A percentile compares a stretch with the other conserved stretches of the same genome.
These are phyloP conservation scores for Phytophthora cajani DNA, from an alignment of 352 stramenopile species.

Conservation along the genomic window DNA sequence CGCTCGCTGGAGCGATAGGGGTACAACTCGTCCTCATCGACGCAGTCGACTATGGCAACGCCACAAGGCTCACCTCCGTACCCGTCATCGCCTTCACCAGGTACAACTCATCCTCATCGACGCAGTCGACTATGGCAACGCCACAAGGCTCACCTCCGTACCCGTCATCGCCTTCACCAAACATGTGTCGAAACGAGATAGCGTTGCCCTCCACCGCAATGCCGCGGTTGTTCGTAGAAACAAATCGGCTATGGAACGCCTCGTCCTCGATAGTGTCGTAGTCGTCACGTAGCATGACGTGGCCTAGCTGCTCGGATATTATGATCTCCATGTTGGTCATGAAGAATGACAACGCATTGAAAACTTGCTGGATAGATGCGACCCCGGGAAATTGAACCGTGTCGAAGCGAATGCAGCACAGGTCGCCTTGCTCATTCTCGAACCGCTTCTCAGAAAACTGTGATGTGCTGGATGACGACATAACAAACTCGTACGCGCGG, in stretches of 20 bases:
- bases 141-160: conserved; percentile 15
- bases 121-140: conserved; percentile 26
- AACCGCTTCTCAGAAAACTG: conserved; percentile 38
- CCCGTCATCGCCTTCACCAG: conserved; percentile 9
- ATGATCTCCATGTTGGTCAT: conserved; percentile 50
- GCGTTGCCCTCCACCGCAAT: conserved; percentile 37
- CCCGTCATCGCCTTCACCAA: conserved; percentile 12
- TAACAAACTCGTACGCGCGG: conserved; percentile 36
- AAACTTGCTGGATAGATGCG: conserved; percentile 40
- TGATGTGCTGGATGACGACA: conserved; percentile 13
- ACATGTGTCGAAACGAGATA: conserved; percentile 33
- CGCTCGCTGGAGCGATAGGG: conserved; percentile 27
- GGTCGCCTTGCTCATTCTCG: conserved; percentile 35
- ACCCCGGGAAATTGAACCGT: conserved; percentile 37
- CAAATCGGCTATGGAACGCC: conserved; percentile 35
- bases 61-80: conserved; percentile 15
- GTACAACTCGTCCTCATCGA: conserved; percentile 40
- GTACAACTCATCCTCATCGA: conserved; percentile 40
- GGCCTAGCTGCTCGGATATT: conserved; percentile 40
- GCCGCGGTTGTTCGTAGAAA: conserved; percentile 29
- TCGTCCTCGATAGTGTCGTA: conserved; percentile 37
- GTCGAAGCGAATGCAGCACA: conserved; percentile 41
- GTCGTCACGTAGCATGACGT: conserved; percentile 48
- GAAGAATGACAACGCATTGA: conserved; percentile 39
- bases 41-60: conserved; percentile 26